A percentile compares a stretch with the other conserved stretches of the same genome.
phyloP scores from a whole-genome alignment of 139 green algal species.

The Picochlorum sp. region DNA sequence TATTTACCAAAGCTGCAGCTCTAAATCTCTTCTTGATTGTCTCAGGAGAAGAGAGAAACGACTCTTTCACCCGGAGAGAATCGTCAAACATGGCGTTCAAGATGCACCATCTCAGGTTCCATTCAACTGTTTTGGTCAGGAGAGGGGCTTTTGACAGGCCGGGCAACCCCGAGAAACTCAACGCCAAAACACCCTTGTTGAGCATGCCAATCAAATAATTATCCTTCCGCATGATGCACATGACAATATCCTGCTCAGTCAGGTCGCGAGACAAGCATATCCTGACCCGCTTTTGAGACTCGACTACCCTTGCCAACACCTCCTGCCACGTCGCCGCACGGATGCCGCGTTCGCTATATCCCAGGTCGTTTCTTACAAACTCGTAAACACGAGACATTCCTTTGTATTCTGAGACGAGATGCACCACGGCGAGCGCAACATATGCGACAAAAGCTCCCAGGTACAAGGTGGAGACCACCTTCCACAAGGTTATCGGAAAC shows the following conservation, averaged over 20 bases:
- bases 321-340: conserved; percentile 75
- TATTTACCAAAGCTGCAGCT: conserved; percentile 51
- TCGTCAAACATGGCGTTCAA: conserved; percentile 85
- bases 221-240: conserved; percentile 88
- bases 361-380: conserved; percentile 62
- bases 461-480: conserved; percentile 51
- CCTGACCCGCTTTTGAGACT: conserved; percentile 56
- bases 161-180: conserved; percentile 42
- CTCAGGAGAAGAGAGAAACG: conserved; percentile 44
- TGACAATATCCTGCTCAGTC: conserved; percentile 75
- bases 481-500: conserved; percentile 34
- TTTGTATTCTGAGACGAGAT: conserved; percentile 43
- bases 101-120: conserved; percentile 83
- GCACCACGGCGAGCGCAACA: conserved; percentile 36
- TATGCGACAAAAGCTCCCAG: conserved; percentile 56
- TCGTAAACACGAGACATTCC: conserved; percentile 48
- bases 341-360: conserved; percentile 62
- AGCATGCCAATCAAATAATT: conserved; percentile 91
- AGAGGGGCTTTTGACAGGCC: conserved; percentile 46
- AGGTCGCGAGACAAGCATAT: conserved; percentile 74
- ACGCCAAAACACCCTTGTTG: conserved; percentile 62
- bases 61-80: conserved; percentile 51
- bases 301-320: conserved; percentile 72
- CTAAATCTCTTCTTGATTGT: conserved; percentile 47
- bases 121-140: conserved; percentile 91